phyloP scores from a whole-genome alignment of 2,329 filamentous ascomycete genomes.

The Beauveria pseudobassiana region DNA sequence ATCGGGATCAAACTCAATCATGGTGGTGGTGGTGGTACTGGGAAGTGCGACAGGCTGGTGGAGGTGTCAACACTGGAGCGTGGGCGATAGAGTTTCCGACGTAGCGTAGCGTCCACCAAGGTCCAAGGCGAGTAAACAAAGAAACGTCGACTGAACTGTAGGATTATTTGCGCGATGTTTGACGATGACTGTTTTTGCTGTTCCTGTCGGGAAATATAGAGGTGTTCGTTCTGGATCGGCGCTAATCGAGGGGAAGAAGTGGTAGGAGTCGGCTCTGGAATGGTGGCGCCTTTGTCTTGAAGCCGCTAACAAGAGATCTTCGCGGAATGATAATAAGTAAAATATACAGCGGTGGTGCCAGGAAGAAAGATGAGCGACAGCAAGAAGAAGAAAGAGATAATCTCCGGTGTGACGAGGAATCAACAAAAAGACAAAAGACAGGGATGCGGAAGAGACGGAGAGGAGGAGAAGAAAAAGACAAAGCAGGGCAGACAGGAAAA shows the following conservation, averaged over 20 bases:
- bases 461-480: neutral
- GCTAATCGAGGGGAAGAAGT: constrained; percentile 3
- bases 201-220: neutral
- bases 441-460: neutral
- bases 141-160: neutral
- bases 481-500: neutral
- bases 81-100: neutral
- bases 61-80: neutral
- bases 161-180: neutral
- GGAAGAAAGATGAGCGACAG: neutral
- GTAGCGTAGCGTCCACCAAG: neutral
- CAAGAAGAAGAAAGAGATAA: neutral
- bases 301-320: neutral
- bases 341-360: neutral
- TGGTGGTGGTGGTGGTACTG: constrained; percentile 17
- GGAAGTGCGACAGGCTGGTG: neutral
- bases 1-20: constrained; percentile 48
- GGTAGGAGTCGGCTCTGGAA: neutral
- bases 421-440: neutral
- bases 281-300: neutral
- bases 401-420: neutral
- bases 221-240: neutral
- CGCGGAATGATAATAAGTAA: neutral
- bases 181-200: neutral
- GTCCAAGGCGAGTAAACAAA: neutral